Conservation (phyloP, 495 filamentous ascomycete species). For the Pseudomonodictys pantanalensis region DNA sequence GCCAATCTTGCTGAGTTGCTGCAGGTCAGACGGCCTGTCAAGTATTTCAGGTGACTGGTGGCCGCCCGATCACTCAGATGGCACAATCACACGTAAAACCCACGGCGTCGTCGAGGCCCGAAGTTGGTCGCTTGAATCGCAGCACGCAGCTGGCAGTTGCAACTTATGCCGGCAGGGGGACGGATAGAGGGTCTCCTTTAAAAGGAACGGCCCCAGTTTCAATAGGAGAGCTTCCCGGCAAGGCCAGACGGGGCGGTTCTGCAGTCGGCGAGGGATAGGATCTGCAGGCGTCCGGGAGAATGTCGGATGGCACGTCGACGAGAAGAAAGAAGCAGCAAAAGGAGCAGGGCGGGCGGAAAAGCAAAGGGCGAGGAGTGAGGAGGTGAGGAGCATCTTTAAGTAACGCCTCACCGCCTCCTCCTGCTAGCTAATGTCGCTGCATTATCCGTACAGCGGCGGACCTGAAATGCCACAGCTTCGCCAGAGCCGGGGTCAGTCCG, state of each 20-base stretch:
- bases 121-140: background rate
- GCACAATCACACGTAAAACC: background rate
- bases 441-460: background rate
- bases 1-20: conserved; percentile 1
- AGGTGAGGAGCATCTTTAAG: background rate
- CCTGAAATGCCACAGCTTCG: background rate
- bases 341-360: background rate
- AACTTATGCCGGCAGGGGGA: background rate
- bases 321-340: background rate
- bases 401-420: conserved; percentile 1
- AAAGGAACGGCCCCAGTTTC: conserved; percentile 4
- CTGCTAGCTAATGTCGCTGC: background rate
- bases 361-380: background rate
- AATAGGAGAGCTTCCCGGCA: background rate
- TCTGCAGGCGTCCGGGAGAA: background rate
- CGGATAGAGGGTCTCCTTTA: background rate
- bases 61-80: background rate
- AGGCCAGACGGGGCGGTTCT: background rate
- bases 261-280: background rate
- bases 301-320: background rate
- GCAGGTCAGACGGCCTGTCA: background rate
- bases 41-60: background rate
- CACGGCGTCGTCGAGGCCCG: background rate
- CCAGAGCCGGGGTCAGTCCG: background rate
- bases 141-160: background rate